These are phyloP conservation scores for Tieghemostelium lacteum DNA, from an alignment of 78 protist species.

Conservation along the genomic window DNA sequence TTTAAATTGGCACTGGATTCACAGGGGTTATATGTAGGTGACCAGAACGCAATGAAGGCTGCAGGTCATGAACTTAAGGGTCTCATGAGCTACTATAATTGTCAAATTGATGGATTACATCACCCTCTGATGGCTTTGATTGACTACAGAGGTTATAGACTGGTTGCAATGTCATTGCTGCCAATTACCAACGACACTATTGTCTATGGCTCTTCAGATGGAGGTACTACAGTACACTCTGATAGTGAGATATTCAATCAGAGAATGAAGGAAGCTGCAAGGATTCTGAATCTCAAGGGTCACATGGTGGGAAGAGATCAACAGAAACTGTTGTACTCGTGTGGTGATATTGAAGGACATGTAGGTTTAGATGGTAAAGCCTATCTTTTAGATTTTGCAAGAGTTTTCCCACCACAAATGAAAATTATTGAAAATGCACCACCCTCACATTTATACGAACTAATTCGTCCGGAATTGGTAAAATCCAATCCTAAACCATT, in stretches of 20 bases:
- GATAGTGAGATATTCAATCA: neutral
- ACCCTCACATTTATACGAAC: neutral
- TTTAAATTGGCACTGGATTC: slow-evolving; percentile 82
- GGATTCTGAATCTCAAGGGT: slow-evolving; percentile 76
- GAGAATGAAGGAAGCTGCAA: slow-evolving; percentile 70
- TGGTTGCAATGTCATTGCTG: slow-evolving; percentile 81
- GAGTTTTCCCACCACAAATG: slow-evolving; percentile 77
- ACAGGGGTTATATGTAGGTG: slow-evolving; percentile 81
- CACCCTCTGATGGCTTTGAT: slow-evolving; percentile 80
- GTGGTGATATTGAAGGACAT: slow-evolving; percentile 83
- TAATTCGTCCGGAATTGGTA: slow-evolving; percentile 71
- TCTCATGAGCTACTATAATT: slow-evolving; percentile 70
- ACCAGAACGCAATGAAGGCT: slow-evolving; percentile 82
- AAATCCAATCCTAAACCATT: slow-evolving; percentile 56
- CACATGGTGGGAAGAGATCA: slow-evolving; percentile 63
- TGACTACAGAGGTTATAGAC: slow-evolving; percentile 73
- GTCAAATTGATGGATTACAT: slow-evolving; percentile 71
- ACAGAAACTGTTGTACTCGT: slow-evolving; percentile 39
- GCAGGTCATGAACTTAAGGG: slow-evolving; percentile 72
- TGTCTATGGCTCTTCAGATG: slow-evolving; percentile 79
- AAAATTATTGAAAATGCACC: neutral
- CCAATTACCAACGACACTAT: slow-evolving; percentile 54
- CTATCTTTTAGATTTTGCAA: slow-evolving; percentile 82
- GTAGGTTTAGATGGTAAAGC: slow-evolving; percentile 35
- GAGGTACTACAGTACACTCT: slow-evolving; percentile 51